Evolutionary conservation across 208 protist genomes (phyloP), one percentile per base, ranked within the genome.

Genomic region (Kentomonas sorsogonicus): DNA sequence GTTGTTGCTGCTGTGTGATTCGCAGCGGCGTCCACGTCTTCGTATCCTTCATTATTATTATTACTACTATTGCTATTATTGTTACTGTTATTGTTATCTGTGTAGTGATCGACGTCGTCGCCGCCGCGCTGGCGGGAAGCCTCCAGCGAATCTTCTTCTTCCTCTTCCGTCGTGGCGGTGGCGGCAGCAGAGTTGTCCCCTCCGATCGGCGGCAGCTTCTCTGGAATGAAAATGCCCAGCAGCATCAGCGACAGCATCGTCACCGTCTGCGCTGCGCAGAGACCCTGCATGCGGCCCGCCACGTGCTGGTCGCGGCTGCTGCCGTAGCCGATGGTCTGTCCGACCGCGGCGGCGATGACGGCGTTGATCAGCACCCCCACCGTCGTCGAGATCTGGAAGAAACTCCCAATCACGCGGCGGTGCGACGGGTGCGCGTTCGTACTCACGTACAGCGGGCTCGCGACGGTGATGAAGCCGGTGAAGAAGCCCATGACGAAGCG

Each of bases 341-440:
- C 74, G 1, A 90, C 18, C 0, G 67, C 66, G 51, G 91, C 64
- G 30, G 80, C 88, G 10, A 92, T 66, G 38, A 44, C 39, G 26
- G 83, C 72, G 27, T 80, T 83, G n/a, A 91, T 6, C 56, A 95
- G 79, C 63, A 88, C 89, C 39, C 85, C 85, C 46, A 95, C 70
- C 48, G 84, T 91, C 15, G 63, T 87, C 63, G 83, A 91, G 27
- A 93, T 64, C 63, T 91, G 80, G 60, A 89, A 91, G 53, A 93
- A 11, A 18, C 75, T 62, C 53, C 85, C 89, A 33, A 87, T 71
- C 54, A 76, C 63, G 18, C 73, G 38, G 33, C 39, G 59, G 72
- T 74, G 72, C 53, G 74, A 73, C 34, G 70, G 73, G 36, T 77
- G 74, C 18, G 74, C 83, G 40, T 86, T 86, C 66, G 91, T 48